Percentiles rank a stretch among this genome's conserved stretches.
Conservation (phyloP, 139 green algal genomes). For the Volvox reticuliferus region DNA sequence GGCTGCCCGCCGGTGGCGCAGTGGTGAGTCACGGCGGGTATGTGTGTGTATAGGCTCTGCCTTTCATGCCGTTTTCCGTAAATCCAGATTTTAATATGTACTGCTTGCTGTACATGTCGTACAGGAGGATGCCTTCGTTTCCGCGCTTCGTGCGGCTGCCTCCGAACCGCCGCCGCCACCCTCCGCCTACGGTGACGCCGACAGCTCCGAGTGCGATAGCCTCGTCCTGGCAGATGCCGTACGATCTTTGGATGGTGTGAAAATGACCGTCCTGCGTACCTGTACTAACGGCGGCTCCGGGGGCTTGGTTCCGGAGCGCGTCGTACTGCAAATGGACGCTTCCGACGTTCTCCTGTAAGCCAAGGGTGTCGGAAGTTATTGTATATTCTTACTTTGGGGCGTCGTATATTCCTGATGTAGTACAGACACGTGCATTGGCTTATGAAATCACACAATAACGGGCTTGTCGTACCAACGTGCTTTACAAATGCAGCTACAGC, state of each 20-base stretch:
- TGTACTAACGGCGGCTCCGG: neutral
- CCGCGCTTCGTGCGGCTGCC: neutral
- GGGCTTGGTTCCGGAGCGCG: neutral
- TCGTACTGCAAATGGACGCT: neutral
- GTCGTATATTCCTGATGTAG: too few relatives aligned
- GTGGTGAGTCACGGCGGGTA: neutral
- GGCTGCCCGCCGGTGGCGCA: neutral
- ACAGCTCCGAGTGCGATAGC: neutral
- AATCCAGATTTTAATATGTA: too few relatives aligned
- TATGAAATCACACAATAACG: too few relatives aligned
- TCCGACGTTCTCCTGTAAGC: neutral
- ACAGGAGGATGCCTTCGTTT: conserved; percentile 5
- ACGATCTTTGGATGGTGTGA: conserved; percentile 1
- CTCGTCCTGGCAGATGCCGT: neutral
- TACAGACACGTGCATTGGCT: too few relatives aligned
- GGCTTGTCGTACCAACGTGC: too few relatives aligned
- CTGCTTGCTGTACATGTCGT: too few relatives aligned
- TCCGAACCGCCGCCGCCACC: neutral
- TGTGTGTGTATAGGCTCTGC: neutral
- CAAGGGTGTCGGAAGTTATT: too few relatives aligned
- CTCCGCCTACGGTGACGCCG: neutral
- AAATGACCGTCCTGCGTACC: conserved; percentile 20
- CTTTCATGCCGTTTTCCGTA: too few relatives aligned
- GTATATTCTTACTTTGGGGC: too few relatives aligned
- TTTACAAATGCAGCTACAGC: too few relatives aligned